A percentile compares a stretch with the other conserved stretches of the same genome.
Conservation (phyloP, 2,329 filamentous ascomycete species). For the Colletotrichum sp. region DNA sequence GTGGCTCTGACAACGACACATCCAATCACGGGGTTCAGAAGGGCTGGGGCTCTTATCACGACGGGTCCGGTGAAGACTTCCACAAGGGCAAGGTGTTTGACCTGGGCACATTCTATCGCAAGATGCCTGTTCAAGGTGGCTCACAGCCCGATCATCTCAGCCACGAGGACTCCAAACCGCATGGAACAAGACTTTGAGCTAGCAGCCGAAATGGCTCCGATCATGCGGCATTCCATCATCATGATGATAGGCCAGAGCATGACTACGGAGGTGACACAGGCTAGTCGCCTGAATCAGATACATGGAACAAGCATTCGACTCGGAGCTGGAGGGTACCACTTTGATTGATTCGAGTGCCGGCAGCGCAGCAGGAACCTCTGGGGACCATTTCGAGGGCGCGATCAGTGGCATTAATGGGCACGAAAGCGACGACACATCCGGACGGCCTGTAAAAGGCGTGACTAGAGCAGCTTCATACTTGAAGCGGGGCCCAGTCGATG, state of each 20-base stretch:
- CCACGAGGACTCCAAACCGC: not conserved
- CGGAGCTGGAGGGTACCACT: not conserved
- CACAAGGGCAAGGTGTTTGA: not conserved
- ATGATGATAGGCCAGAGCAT: not conserved
- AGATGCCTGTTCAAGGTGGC: not conserved
- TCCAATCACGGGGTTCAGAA: not conserved
- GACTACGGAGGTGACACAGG: not conserved
- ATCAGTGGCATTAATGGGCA: not conserved
- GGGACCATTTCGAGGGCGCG: not conserved
- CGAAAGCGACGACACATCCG: not conserved
- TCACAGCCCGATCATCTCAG: not conserved
- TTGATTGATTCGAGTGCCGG: not conserved
- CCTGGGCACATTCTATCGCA: not conserved
- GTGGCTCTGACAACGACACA: not conserved
- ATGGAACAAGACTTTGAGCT: not conserved
- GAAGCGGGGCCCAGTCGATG: not conserved
- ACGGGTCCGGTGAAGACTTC: not conserved
- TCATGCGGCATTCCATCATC: not conserved
- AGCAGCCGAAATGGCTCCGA: not conserved
- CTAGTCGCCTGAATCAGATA: not conserved
- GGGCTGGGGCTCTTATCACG: not conserved
- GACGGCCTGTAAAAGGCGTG: not conserved
- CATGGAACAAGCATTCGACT: not conserved
- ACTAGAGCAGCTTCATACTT: not conserved
- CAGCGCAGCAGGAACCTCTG: not conserved